These are phyloP conservation scores for Spergularia azorica DNA, from an alignment of 179 eudicot species.

Conservation along the genomic window DNA sequence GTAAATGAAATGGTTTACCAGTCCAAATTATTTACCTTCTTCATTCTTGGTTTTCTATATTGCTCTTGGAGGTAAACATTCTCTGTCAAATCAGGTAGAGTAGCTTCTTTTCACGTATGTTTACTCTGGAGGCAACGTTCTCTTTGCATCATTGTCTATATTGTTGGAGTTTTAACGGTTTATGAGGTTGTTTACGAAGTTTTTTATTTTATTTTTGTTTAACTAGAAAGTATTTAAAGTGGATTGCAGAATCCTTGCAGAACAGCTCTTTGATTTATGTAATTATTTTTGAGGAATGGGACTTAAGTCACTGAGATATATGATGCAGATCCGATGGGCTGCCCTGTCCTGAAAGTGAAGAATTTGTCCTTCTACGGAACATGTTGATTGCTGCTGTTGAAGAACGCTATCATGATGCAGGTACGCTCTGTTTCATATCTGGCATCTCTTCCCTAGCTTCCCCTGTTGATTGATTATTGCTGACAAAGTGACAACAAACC, in stretches of 20 bases:
- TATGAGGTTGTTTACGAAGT: too few relatives aligned
- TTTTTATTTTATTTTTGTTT: too few relatives aligned
- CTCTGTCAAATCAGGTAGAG: not conserved
- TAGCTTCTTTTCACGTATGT: too few relatives aligned
- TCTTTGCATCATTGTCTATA: too few relatives aligned
- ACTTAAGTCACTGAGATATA: not conserved
- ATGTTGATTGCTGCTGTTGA: conserved; percentile 79
- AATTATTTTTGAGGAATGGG: conserved; percentile 4
- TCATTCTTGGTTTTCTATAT: not conserved
- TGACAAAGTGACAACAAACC: not conserved
- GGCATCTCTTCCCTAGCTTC: not conserved
- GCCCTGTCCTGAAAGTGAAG: conserved; percentile 75
- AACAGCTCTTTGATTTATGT: not conserved
- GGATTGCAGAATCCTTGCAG: too few relatives aligned
- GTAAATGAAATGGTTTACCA: conserved; percentile 31
- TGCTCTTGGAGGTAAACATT: not conserved
- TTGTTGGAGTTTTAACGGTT: too few relatives aligned
- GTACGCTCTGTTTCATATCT: conserved; percentile 29
- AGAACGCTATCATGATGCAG: conserved; percentile 84
- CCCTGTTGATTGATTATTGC: not conserved
- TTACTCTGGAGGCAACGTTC: too few relatives aligned
- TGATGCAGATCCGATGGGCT: conserved; percentile 65
- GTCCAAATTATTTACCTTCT: not conserved
- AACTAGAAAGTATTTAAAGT: too few relatives aligned
- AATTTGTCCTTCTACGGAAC: conserved; percentile 67